These are phyloP conservation scores for Ottelia alismoides DNA, from an alignment of 106 monocot species.

Conservation along the genomic window DNA sequence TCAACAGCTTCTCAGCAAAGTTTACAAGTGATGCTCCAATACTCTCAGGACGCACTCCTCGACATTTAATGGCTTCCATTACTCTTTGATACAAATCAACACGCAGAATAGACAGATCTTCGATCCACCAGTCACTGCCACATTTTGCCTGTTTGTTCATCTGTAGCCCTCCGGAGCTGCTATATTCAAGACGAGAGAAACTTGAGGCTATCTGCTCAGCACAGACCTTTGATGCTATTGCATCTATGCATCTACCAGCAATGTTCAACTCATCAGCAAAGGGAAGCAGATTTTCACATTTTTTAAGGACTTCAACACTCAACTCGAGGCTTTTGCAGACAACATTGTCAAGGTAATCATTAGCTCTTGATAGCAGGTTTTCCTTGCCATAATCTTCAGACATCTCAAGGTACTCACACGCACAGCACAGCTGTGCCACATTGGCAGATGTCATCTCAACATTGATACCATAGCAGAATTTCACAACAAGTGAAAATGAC, in stretches of 20 bases:
- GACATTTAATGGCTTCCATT: conserved; percentile 34
- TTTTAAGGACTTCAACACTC: conserved; percentile 34
- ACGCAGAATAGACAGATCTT: conserved; percentile 34
- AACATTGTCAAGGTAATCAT: conserved; percentile 33
- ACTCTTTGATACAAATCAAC: conserved; percentile 40
- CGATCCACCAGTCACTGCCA: conserved; percentile 41
- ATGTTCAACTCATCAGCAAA: conserved; percentile 49
- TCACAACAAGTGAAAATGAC: conserved; percentile 41
- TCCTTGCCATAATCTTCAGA: conserved; percentile 34
- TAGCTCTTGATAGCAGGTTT: conserved; percentile 28
- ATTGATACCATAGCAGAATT: conserved; percentile 60
- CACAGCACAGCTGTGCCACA: conserved; percentile 39
- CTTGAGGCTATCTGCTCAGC: conserved; percentile 57
- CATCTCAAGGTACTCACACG: conserved; percentile 55
- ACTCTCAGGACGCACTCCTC: conserved; percentile 34
- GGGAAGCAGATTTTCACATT: conserved; percentile 42
- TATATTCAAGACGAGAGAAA: conserved; percentile 58
- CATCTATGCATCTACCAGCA: conserved; percentile 35
- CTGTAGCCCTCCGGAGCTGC: conserved; percentile 49
- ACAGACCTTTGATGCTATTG: conserved; percentile 47
- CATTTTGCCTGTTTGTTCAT: conserved; percentile 29
- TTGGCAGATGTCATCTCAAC: conserved; percentile 45
- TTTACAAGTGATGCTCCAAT: conserved; percentile 29
- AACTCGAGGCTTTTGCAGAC: conserved; percentile 50
- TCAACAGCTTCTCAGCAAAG: conserved; percentile 29